Conservation (phyloP, 106 monocot genomes). For the Dioscorea zingiberensis region DNA sequence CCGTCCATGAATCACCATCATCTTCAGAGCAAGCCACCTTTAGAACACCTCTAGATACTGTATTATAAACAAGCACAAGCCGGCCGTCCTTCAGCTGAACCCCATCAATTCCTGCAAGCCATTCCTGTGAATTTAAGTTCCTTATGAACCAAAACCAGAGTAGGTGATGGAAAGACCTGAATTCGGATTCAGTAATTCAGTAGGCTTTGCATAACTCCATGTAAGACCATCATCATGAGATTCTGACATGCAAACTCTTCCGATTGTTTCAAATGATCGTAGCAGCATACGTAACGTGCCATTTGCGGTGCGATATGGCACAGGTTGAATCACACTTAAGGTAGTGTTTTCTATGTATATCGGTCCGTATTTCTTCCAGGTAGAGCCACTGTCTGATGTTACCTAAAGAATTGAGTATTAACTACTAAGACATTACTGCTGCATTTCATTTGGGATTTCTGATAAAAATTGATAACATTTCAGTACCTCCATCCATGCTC, state of each 20-base stretch:
- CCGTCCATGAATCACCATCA: slow-evolving; percentile 82
- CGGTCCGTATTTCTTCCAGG: slow-evolving; percentile 86
- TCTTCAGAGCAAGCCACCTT: slow-evolving; percentile 61
- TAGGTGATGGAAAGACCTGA: slow-evolving; percentile 44
- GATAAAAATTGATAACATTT: neutral
- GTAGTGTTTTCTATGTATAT: slow-evolving; percentile 59
- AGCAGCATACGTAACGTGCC: slow-evolving; percentile 59
- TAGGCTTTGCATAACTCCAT: slow-evolving; percentile 62
- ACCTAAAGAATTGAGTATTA: slow-evolving; percentile 24
- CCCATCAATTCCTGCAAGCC: slow-evolving; percentile 58
- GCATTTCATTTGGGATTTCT: no score
- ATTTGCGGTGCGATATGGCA: slow-evolving; percentile 53
- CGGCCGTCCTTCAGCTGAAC: slow-evolving; percentile 76
- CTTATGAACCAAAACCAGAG: neutral
- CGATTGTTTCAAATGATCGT: slow-evolving; percentile 56
- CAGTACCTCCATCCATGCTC: slow-evolving; percentile 90
- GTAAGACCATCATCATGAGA: slow-evolving; percentile 69
- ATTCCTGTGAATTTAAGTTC: neutral
- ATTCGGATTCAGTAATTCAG: slow-evolving; percentile 84
- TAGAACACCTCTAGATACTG: slow-evolving; percentile 62
- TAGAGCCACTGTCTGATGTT: slow-evolving; percentile 51
- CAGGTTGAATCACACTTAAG: slow-evolving; percentile 79
- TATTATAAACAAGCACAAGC: slow-evolving; percentile 74
- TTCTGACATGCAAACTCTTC: slow-evolving; percentile 69
- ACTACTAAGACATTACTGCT: neutral